Percentiles rank a stretch among this genome's conserved stretches.
phyloP scores from a whole-genome alignment of 2,329 filamentous ascomycete species.

The Hymenoscyphus salicellus region DNA sequence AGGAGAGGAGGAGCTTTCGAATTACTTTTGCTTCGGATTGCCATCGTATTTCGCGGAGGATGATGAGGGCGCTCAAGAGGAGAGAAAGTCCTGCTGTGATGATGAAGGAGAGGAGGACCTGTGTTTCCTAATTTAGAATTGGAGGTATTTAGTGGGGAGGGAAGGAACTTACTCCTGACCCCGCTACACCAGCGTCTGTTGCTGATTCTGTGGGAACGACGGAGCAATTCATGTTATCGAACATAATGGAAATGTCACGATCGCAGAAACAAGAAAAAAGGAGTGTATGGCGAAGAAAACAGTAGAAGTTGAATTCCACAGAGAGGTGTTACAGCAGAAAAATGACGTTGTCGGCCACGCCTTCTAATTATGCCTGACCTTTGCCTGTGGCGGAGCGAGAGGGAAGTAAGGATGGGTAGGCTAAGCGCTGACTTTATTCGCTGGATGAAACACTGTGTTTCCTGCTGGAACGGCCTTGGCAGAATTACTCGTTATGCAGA shows the following conservation, averaged over 20 bases:
- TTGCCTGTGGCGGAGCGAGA: constrained; percentile 3
- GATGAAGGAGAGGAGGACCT: constrained; percentile 65
- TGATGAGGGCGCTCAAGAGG: constrained; percentile 52
- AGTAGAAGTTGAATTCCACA: background rate
- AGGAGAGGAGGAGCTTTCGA: constrained; percentile 62
- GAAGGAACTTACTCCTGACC: constrained; percentile 48
- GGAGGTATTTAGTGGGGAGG: no score
- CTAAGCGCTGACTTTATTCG: constrained; percentile 8
- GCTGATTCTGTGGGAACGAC: constrained; percentile 14
- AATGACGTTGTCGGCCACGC: background rate
- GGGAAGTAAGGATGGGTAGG: background rate
- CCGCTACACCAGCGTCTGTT: constrained; percentile 56
- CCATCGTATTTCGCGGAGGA: constrained; percentile 51
- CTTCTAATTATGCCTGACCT: background rate
- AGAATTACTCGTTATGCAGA: constrained; percentile 5
- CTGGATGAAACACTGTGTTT: constrained; percentile 4
- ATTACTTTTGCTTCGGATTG: constrained; percentile 50
- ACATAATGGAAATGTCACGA: background rate
- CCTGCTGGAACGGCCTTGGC: constrained; percentile 2
- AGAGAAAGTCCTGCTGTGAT: constrained; percentile 59
- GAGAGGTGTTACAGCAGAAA: background rate
- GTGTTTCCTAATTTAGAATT: constrained; percentile 9
- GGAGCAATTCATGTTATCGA: constrained; percentile 14
- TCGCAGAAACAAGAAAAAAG: background rate
- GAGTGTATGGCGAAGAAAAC: background rate